Percentiles rank a stretch among this genome's conserved stretches.
These are phyloP conservation scores for Phytophthora litchii DNA, from an alignment of 352 stramenopile species.

Conservation along the genomic window DNA sequence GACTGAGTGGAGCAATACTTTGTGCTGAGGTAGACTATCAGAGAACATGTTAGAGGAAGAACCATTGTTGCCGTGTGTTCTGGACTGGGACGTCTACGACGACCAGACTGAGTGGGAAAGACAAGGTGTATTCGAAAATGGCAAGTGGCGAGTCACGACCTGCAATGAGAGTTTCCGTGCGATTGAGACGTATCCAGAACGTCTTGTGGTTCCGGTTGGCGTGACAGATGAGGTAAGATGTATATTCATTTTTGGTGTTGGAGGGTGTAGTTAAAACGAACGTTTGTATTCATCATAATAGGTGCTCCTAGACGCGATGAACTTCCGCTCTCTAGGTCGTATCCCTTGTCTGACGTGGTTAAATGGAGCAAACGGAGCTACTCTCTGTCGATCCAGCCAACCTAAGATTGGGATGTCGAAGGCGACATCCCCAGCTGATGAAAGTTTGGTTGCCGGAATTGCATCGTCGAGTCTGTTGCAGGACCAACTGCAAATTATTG, in stretches of 20 bases:
- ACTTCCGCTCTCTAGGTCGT: slow-evolving; percentile 74
- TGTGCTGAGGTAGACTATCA: slow-evolving; percentile 44
- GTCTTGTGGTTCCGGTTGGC: slow-evolving; percentile 91
- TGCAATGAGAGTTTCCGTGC: slow-evolving; percentile 78
- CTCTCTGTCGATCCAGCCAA: slow-evolving; percentile 79
- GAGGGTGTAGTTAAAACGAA: not conserved
- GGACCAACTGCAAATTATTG: slow-evolving; percentile 82
- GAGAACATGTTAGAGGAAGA: slow-evolving; percentile 48
- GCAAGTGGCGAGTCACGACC: slow-evolving; percentile 65
- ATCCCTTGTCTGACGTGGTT: slow-evolving; percentile 81
- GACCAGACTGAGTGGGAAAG: slow-evolving; percentile 72
- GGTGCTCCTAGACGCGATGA: slow-evolving; percentile 75
- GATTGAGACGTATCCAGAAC: slow-evolving; percentile 93
- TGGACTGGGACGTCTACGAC: slow-evolving; percentile 77
- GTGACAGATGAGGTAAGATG: slow-evolving; percentile 84
- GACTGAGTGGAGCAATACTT: not conserved
- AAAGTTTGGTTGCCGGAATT: slow-evolving; percentile 73
- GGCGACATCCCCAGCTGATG: slow-evolving; percentile 70
- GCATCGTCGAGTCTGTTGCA: slow-evolving; percentile 63
- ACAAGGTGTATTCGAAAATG: slow-evolving; percentile 72
- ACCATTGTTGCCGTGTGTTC: slow-evolving; percentile 55
- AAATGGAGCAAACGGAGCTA: slow-evolving; percentile 69
- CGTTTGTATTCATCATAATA: slow-evolving; percentile 4
- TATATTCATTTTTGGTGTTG: not conserved
- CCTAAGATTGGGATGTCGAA: slow-evolving; percentile 87